Conservation (phyloP, 2,329 filamentous ascomycete species). For the Fusarium bulbicola region DNA sequence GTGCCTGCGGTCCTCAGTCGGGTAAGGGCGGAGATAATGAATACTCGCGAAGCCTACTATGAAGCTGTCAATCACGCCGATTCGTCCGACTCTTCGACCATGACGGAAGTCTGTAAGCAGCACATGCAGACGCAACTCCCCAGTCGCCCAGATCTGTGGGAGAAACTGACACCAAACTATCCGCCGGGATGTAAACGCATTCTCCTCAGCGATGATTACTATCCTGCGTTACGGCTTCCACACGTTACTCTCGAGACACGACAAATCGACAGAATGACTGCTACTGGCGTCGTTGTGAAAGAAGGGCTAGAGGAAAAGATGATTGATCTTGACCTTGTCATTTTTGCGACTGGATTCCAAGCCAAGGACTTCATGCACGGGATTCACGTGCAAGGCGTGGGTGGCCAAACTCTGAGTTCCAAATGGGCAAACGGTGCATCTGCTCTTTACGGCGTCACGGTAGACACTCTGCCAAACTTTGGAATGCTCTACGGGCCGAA, state of each 20-base stretch:
- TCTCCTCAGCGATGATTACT: neutral
- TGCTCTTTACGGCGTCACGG: neutral
- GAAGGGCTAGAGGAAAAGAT: accelerated
- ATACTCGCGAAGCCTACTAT: neutral
- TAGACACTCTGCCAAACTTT: neutral
- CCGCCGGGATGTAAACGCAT: neutral
- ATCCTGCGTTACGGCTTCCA: neutral
- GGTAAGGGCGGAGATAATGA: neutral
- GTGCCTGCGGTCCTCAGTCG: accelerated
- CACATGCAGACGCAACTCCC: neutral
- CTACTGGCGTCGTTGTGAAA: neutral
- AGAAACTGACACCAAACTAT: neutral
- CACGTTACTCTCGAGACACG: neutral
- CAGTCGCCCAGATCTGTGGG: neutral
- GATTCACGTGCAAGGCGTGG: neutral
- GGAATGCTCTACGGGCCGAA: neutral
- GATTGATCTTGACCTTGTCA: neutral
- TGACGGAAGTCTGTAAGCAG: neutral
- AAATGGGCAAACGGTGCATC: neutral
- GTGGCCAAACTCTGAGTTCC: accelerated
- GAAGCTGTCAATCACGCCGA: neutral
- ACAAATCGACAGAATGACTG: neutral
- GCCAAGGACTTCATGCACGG: neutral
- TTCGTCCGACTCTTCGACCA: neutral
- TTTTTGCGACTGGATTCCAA: neutral